These are phyloP conservation scores for Cryptococcus sp. DNA, from an alignment of 1,284 basidiomycete species.

Conservation along the genomic window DNA sequence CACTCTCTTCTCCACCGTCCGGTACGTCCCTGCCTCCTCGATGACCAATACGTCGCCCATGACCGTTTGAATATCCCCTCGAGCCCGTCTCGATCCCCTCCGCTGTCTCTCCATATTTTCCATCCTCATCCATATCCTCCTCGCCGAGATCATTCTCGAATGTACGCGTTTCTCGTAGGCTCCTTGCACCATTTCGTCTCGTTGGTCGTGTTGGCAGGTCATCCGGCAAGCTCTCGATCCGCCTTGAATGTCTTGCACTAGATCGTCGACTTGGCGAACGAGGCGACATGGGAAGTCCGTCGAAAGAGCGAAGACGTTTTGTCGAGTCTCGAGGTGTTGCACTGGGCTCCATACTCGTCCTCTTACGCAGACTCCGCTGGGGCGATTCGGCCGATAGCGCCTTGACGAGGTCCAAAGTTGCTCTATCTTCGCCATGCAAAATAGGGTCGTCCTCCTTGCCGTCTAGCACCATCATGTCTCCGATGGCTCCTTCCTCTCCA, in stretches of 20 bases:
- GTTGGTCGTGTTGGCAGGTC: too few relatives aligned
- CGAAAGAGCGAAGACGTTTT: neutral
- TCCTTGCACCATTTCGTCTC: too few relatives aligned
- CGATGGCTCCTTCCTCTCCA: constrained; percentile 1
- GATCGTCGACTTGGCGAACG: neutral
- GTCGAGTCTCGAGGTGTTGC: neutral
- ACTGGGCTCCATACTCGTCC: constrained; percentile 9
- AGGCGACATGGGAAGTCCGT: neutral
- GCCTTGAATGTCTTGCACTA: neutral
- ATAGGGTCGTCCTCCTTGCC: constrained; percentile 4
- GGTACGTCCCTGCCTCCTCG: neutral
- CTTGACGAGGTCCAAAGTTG: constrained; percentile 35
- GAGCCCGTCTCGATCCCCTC: neutral
- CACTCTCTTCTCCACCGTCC: too few relatives aligned
- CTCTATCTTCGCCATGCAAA: constrained; percentile 29
- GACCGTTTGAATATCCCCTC: too few relatives aligned
- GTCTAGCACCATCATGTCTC: constrained; percentile 2
- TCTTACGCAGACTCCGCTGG: constrained; percentile 25
- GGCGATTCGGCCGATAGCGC: constrained; percentile 21
- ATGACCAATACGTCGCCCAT: too few relatives aligned
- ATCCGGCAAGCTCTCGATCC: neutral
- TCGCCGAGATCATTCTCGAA: neutral
- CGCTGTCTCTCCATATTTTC: constrained; percentile 9
- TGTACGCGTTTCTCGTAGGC: neutral
- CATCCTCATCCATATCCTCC: constrained; percentile 8